Conservation (phyloP, 805 yeast genomes). For the Schwanniomyces occidentalis region DNA sequence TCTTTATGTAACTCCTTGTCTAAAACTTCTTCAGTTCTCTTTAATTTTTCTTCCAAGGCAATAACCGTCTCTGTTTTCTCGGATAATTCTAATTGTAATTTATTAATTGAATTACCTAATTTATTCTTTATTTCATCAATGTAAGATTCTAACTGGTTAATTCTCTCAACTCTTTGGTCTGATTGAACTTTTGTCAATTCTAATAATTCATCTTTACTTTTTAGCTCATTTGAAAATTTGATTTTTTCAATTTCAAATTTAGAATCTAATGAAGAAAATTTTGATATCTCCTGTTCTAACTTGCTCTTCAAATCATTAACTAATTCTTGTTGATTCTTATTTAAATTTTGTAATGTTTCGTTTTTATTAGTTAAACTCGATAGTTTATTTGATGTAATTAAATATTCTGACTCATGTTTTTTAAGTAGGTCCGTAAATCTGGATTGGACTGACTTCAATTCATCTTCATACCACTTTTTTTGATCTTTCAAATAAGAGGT, state of each 20-base stretch:
- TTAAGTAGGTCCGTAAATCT: conserved; percentile 39
- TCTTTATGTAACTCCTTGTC: conserved; percentile 40
- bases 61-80: conserved; percentile 33
- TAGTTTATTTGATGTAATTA: conserved; percentile 28
- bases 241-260: conserved; percentile 49
- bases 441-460: conserved; percentile 34
- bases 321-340: conserved; percentile 37
- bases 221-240: conserved; percentile 31
- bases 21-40: conserved; percentile 41
- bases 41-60: conserved; percentile 35
- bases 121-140: conserved; percentile 42
- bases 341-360: conserved; percentile 33
- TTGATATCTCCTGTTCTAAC: conserved; percentile 23
- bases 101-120: conserved; percentile 34
- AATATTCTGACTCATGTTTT: conserved; percentile 37
- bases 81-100: conserved; percentile 34
- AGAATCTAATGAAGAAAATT: conserved; percentile 21
- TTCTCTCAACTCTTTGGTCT: conserved; percentile 51
- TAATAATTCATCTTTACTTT: conserved; percentile 60
- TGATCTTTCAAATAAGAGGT: conserved; percentile 32
- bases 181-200: conserved; percentile 56
- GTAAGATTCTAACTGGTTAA: conserved; percentile 52
- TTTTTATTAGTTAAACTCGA: conserved; percentile 26
- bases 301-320: conserved; percentile 50
- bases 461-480: conserved; percentile 41